Evolutionary conservation across 257 asterid species (phyloP).

Genomic region (Gentiana straminea): DNA sequence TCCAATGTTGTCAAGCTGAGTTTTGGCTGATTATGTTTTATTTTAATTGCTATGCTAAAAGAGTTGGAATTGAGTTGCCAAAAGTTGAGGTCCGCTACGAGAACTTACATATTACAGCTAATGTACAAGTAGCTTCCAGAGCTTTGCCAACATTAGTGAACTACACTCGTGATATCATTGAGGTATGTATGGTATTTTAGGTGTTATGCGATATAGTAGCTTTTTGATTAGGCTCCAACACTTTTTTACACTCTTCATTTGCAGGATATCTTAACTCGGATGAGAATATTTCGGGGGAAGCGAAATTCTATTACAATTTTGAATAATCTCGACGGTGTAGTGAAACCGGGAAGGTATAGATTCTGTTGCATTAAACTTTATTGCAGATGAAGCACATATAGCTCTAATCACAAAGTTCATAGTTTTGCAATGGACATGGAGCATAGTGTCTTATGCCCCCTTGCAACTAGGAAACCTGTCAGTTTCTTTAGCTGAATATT

Average conservation of each 20-base stretch:
- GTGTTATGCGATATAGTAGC: neutral
- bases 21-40: neutral
- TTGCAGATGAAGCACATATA: too few relatives aligned
- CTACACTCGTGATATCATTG: constrained; percentile 48
- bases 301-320: constrained; percentile 52
- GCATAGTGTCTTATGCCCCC: too few relatives aligned
- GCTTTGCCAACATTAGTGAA: constrained; percentile 79
- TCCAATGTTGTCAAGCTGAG: too few relatives aligned
- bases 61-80: constrained; percentile 67
- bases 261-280: constrained; percentile 45
- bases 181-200: constrained; percentile 24
- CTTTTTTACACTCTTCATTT: constrained; percentile 3
- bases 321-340: constrained; percentile 54
- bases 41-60: constrained; percentile 9
- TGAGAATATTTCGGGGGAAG: constrained; percentile 42
- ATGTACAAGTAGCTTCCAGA: constrained; percentile 68
- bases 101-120: constrained; percentile 46
- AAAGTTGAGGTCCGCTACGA: constrained; percentile 76
- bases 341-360: constrained; percentile 72
- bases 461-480: too few relatives aligned
- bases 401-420: too few relatives aligned
- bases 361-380: neutral
- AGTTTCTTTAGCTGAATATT: too few relatives aligned
- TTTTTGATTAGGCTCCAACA: neutral
- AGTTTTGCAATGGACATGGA: too few relatives aligned